Evolutionary conservation across 2,329 filamentous ascomycete genomes (phyloP), one percentile per base, ranked within the genome.

Genomic region (Botryotinia calthae): DNA sequence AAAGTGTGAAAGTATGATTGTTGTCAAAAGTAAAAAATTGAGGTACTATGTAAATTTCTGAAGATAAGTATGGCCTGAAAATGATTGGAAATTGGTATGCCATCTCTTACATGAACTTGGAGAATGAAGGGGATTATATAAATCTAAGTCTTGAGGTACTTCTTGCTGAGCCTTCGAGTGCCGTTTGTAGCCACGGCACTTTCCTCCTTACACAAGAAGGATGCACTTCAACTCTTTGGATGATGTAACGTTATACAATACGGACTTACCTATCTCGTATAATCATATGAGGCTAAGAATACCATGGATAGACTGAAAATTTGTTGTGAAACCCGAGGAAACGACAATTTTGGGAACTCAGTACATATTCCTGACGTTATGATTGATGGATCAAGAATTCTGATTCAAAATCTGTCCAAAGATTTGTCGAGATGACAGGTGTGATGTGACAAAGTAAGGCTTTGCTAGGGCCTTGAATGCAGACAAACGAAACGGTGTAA

Each of bases 51-150:
- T 48, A 4, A 48, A 9, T 48, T 48, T 7, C 8, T 48, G 9
- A 2, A 4, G 10, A 25, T 9, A 48, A 25, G 0, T 3, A 48
- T 51, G 1, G 4, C 46, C 46, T 0, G 9, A 0, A 10, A 51
- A 51, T 2, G 1, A 4, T 25, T 1, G 22, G 14, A 51, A 0
- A 14, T 6, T 6, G 22, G 22, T 25, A 22, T 25, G 22, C 4
- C 22, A 25, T 51, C 25, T 25, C 46, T 25, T 14, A 0, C 22
- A 25, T 51, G 46, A 4, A 51, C 22, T 12, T 20, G 1, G 4
- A 48, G 5, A 0, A 51, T 51, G 10, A 51, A 51, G 25, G 12
- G 25, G 48, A 51, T 51, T 25, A 51, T 51, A 51, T 51, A 51
- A 51, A n/a, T 2, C 48, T 7, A 51, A n/a, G 10, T 12, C 4